These are phyloP conservation scores for Capronia coronata DNA, from an alignment of 2,329 filamentous ascomycete genomes.

Conservation along the genomic window DNA sequence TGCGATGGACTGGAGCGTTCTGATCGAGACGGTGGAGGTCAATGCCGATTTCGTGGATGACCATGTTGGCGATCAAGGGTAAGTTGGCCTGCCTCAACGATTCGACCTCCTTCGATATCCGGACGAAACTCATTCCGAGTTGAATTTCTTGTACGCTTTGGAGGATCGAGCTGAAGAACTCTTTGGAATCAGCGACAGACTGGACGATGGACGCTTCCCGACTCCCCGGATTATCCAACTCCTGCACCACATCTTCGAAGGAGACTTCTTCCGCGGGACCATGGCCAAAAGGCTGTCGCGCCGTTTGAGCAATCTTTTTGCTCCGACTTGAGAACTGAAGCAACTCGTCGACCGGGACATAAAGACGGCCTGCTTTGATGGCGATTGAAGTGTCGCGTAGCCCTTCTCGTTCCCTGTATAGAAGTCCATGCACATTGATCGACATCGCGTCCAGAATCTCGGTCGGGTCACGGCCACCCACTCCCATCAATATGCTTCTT, in stretches of 20 bases:
- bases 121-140: constrained; percentile 85
- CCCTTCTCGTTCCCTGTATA: constrained; percentile 79
- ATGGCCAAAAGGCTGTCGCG: constrained; percentile 36
- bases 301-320: constrained; percentile 33
- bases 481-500: constrained; percentile 80
- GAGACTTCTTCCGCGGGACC: constrained; percentile 51
- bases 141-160: constrained; percentile 94
- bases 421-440: constrained; percentile 82
- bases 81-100: constrained; percentile 59
- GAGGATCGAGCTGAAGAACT: constrained; percentile 83
- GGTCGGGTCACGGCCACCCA: constrained; percentile 73
- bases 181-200: constrained; percentile 83
- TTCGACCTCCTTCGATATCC: constrained; percentile 72
- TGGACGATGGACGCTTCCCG: constrained; percentile 65
- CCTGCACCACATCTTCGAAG: constrained; percentile 66
- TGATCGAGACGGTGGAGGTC: constrained; percentile 87
- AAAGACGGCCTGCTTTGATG: constrained; percentile 82
- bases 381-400: constrained; percentile 84
- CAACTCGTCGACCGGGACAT: constrained; percentile 85
- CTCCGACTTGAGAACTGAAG: constrained; percentile 55
- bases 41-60: constrained; percentile 93
- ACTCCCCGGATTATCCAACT: constrained; percentile 63
- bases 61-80: constrained; percentile 76
- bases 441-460: constrained; percentile 84
- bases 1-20: constrained; percentile 88